These are phyloP conservation scores for Acarospora socialis DNA, from an alignment of 2,329 filamentous ascomycete genomes.

Conservation along the genomic window DNA sequence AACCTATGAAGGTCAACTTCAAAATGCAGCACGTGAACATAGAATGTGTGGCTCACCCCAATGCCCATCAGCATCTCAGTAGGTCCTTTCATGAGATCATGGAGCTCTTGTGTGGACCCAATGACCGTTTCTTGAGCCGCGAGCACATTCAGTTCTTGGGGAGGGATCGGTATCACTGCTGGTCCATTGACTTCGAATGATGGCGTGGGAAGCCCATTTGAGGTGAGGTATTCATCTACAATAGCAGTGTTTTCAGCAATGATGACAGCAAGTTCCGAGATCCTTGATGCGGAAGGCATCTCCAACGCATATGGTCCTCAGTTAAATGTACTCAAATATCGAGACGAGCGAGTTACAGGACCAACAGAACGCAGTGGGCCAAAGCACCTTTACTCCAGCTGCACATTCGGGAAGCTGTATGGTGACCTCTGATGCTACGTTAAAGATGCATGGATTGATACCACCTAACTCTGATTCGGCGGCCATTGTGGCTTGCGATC, in stretches of 20 bases:
- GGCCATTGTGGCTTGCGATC: no score
- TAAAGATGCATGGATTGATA: no score
- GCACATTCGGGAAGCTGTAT: no score
- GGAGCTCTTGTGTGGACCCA: constrained; percentile 1
- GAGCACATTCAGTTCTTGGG: background rate
- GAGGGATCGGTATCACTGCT: background rate
- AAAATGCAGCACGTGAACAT: background rate
- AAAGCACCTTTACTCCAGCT: no score
- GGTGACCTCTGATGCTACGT: no score
- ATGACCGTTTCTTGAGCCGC: constrained; percentile 2
- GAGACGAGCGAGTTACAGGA: no score
- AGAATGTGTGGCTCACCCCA: background rate
- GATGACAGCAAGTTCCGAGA: background rate
- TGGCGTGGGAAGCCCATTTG: background rate
- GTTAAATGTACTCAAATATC: no score
- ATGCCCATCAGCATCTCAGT: constrained; percentile 4
- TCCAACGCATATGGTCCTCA: no score
- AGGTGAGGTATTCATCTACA: constrained; percentile 1
- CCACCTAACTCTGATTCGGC: no score
- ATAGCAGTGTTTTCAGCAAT: constrained; percentile 1
- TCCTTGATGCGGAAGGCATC: background rate
- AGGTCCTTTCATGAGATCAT: constrained; percentile 3
- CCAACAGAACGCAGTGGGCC: no score
- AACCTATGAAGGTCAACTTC: background rate
- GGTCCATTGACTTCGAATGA: constrained; percentile 3